Evolutionary conservation across 345 rosid species (phyloP).

Genomic region (Sisymbrium irio): DNA sequence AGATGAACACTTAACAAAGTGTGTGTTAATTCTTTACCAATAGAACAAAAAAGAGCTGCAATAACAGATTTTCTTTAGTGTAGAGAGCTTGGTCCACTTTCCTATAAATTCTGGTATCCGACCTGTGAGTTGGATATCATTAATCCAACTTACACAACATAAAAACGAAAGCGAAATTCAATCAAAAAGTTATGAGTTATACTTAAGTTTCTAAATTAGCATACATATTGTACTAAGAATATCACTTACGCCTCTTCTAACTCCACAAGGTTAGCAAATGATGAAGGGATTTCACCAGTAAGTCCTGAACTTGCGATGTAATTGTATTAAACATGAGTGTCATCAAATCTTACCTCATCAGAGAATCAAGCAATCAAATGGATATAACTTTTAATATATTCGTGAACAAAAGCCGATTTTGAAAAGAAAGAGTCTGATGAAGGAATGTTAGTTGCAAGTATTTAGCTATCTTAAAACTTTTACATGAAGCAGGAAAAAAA

Average conservation of each 20-base stretch:
- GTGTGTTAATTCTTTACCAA: too few species aligned
- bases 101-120: too few species aligned
- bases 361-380: not conserved
- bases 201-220: too few species aligned
- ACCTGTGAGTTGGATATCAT: too few species aligned
- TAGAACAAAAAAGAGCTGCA: too few species aligned
- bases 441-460: not conserved
- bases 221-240: too few species aligned
- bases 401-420: not conserved
- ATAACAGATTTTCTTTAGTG: too few species aligned
- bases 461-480: not conserved
- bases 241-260: slow-evolving; percentile 39
- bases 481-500: not conserved
- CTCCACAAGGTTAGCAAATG: slow-evolving; percentile 42
- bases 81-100: too few species aligned
- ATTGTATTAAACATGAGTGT: slow-evolving; percentile 29
- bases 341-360: not conserved
- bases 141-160: too few species aligned
- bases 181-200: too few species aligned
- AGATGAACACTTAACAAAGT: too few species aligned
- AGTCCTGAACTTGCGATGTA: slow-evolving; percentile 53
- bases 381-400: not conserved
- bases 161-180: too few species aligned
- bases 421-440: not conserved
- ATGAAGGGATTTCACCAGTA: slow-evolving; percentile 48